These are phyloP conservation scores for Lactarius deliciosus DNA, from an alignment of 768 basidiomycete species.

Conservation along the genomic window DNA sequence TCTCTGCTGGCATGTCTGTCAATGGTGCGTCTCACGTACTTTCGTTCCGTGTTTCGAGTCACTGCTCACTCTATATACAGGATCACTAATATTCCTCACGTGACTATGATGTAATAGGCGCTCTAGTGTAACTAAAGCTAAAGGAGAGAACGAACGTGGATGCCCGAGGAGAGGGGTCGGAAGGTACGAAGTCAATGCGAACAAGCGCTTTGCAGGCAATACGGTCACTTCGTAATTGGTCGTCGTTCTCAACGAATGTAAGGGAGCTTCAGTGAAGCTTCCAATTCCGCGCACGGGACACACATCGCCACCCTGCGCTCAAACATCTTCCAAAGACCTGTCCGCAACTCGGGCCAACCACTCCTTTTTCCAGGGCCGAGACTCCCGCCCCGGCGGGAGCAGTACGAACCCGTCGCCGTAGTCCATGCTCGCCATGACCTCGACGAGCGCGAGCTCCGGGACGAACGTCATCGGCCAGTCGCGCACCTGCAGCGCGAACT, in stretches of 20 bases:
- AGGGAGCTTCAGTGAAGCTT: not conserved
- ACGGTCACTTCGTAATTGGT: not conserved
- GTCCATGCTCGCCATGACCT: constrained; percentile 23
- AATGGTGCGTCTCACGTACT: not conserved
- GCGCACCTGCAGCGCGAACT: constrained; percentile 19
- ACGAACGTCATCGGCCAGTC: not conserved
- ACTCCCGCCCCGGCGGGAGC: constrained; percentile 9
- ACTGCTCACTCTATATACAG: not conserved
- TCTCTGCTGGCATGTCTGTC: constrained; percentile 18
- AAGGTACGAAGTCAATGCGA: not conserved
- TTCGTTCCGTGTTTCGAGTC: not conserved
- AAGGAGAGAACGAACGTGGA: too few species aligned
- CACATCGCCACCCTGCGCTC: not conserved
- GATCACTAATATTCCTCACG: not conserved
- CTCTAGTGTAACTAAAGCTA: too few species aligned
- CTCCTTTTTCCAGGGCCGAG: constrained; percentile 14
- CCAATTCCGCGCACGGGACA: not conserved
- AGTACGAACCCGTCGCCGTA: constrained; percentile 25
- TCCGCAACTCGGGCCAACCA: constrained; percentile 9
- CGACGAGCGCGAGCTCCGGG: constrained; percentile 10
- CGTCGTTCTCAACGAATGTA: not conserved
- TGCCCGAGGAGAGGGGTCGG: not conserved
- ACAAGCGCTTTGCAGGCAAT: not conserved
- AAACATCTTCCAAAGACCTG: not conserved
- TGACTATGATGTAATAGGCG: not conserved